Conservation (phyloP, 164 flowering plant species). For the Vitis amurensis region DNA sequence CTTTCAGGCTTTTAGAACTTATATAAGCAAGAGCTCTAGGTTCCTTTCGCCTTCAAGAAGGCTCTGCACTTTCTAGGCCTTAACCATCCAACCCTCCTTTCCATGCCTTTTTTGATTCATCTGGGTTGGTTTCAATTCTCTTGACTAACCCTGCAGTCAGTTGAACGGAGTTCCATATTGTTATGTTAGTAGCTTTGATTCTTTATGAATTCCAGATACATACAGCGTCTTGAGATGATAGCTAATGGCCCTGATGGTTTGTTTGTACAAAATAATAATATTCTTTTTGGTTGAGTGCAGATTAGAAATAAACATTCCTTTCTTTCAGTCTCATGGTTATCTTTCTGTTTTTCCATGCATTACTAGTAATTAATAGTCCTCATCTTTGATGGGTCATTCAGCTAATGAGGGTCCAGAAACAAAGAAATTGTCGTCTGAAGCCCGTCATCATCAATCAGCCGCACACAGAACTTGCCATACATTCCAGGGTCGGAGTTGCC, state of each 20-base stretch:
- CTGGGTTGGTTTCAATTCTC: constrained; percentile 12
- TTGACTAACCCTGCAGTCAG: too few relatives aligned
- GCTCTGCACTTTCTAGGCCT: not conserved
- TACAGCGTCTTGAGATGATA: not conserved
- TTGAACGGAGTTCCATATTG: not conserved
- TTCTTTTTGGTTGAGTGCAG: not conserved
- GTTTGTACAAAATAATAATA: not conserved
- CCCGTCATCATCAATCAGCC: constrained; percentile 31
- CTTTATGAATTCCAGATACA: too few relatives aligned
- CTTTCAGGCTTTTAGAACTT: not conserved
- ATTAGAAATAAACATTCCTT: not conserved
- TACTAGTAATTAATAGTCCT: constrained; percentile 13
- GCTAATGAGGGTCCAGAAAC: constrained; percentile 27
- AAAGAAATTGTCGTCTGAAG: constrained; percentile 41
- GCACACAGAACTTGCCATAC: constrained; percentile 21
- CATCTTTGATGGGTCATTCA: constrained; percentile 30
- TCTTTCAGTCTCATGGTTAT: constrained; percentile 11
- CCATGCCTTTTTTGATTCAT: not conserved
- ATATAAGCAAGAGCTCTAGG: constrained; percentile 23
- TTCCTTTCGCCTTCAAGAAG: constrained; percentile 4
- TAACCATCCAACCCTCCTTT: not conserved
- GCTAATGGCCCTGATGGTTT: not conserved
- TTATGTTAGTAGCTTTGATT: not conserved
- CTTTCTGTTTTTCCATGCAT: not conserved
- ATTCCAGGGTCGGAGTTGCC: constrained; percentile 63